phyloP scores from a whole-genome alignment of 2,329 filamentous ascomycete species.

The Cladosporium sp. region DNA sequence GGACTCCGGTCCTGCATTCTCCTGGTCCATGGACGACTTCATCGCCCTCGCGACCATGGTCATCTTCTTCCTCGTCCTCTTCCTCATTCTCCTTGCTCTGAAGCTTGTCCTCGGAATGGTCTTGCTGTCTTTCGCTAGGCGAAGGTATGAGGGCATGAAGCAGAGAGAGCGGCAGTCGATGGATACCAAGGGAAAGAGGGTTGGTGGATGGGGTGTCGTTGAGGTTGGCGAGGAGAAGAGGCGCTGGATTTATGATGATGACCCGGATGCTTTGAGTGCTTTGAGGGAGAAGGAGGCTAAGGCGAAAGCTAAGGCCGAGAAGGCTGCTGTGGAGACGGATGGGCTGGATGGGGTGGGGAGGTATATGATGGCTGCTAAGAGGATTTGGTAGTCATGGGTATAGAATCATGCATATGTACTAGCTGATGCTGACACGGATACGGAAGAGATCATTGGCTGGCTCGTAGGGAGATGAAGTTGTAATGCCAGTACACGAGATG shows the following conservation, averaged over 20 bases:
- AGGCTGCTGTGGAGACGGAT: slow-evolving; percentile 49
- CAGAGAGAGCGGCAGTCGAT: slow-evolving; percentile 55
- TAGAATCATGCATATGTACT: background rate
- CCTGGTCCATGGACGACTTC: slow-evolving; percentile 68
- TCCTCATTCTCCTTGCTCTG: slow-evolving; percentile 78
- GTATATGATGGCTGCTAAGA: slow-evolving; percentile 94
- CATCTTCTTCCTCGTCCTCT: slow-evolving; percentile 79
- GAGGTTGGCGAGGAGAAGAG: slow-evolving; percentile 88
- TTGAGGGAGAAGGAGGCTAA: slow-evolving; percentile 63
- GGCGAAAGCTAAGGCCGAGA: slow-evolving; percentile 53
- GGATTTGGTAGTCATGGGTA: slow-evolving; percentile 74
- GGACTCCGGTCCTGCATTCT: slow-evolving; percentile 35
- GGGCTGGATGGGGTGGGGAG: slow-evolving; percentile 66
- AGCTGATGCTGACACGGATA: background rate
- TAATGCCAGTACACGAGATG: no score
- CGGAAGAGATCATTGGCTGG: no score
- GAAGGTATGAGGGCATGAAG: slow-evolving; percentile 81
- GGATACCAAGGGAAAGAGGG: slow-evolving; percentile 68
- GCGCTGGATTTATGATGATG: slow-evolving; percentile 83
- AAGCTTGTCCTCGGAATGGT: slow-evolving; percentile 81
- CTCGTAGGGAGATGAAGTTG: no score
- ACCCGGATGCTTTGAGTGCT: slow-evolving; percentile 66
- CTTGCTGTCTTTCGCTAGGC: slow-evolving; percentile 75
- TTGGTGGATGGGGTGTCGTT: slow-evolving; percentile 80
- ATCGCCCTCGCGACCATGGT: slow-evolving; percentile 80